Percentiles rank a stretch among this genome's conserved stretches.
phyloP scores from a whole-genome alignment of 73 alveolate genomes.

The Paramecium primaurelia region DNA sequence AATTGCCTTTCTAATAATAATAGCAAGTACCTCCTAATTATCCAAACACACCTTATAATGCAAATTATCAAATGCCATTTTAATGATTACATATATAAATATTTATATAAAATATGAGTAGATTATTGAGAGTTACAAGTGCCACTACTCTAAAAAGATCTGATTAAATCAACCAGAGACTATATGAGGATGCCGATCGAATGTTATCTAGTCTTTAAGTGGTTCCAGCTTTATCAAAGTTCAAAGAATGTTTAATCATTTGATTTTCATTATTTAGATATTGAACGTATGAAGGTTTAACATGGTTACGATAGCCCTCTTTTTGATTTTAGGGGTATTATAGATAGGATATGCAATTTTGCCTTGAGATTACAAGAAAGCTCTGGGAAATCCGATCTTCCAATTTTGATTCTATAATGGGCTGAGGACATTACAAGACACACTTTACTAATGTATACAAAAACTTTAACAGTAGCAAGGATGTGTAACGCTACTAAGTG shows the following conservation, averaged over 20 bases:
- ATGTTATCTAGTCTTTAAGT: neutral
- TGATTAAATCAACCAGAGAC: neutral
- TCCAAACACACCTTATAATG: neutral
- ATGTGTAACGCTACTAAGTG: neutral
- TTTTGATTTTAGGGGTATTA: neutral
- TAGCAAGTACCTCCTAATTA: neutral
- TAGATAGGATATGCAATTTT: neutral
- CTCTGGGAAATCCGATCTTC: neutral
- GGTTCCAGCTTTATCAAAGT: neutral
- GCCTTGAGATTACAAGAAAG: neutral
- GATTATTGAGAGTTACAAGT: neutral
- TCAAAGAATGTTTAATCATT: neutral
- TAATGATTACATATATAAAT: neutral
- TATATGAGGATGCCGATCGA: neutral
- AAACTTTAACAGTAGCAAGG: neutral
- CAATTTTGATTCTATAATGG: neutral
- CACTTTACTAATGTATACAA: neutral
- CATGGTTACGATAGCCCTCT: neutral
- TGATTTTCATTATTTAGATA: neutral
- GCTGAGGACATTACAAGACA: slow-evolving; percentile 16
- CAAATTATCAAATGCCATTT: neutral
- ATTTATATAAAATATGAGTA: neutral
- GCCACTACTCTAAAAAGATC: neutral
- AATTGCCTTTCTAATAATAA: neutral
- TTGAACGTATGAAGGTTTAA: slow-evolving; percentile 16